Evolutionary conservation across 768 basidiomycete genomes (phyloP).

Genomic region (Mycena rebaudengoi): DNA sequence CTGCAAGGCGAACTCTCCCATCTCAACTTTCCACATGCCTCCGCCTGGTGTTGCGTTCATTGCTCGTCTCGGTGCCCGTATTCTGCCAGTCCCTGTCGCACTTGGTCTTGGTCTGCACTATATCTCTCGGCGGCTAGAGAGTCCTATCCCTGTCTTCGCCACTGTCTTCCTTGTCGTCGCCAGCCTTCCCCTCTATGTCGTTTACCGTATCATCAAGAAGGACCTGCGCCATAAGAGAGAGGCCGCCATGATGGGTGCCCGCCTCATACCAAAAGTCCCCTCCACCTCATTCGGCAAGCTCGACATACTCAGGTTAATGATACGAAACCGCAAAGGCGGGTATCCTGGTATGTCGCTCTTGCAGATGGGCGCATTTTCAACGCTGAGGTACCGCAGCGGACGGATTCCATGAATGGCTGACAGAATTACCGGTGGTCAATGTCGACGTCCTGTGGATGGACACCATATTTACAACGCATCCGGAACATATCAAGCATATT

Average conservation of each 20-base stretch:
- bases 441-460: not conserved
- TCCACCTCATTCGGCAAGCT: slow-evolving; percentile 33
- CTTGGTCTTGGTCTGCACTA: slow-evolving; percentile 13
- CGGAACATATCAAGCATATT: not conserved
- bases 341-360: too few species aligned
- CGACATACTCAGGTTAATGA: too few species aligned
- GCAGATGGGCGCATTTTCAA: too few species aligned
- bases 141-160: slow-evolving; percentile 1
- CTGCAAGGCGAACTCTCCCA: too few species aligned
- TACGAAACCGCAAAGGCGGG: too few species aligned
- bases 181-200: slow-evolving; percentile 18
- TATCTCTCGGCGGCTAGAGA: not conserved
- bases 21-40: too few species aligned
- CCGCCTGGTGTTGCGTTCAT: slow-evolving; percentile 18
- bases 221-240: slow-evolving; percentile 12
- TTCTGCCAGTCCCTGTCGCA: slow-evolving; percentile 10
- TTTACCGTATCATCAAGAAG: not conserved
- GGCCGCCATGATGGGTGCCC: slow-evolving; percentile 34
- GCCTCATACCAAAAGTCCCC: slow-evolving; percentile 23
- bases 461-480: not conserved
- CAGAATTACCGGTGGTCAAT: not conserved
- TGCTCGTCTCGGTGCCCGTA: not conserved
- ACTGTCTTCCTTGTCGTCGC: slow-evolving; percentile 5
- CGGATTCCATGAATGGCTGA: too few species aligned
- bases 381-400: too few species aligned